Conservation (phyloP, 495 filamentous ascomycete species). For the Aspergillus wentii region DNA sequence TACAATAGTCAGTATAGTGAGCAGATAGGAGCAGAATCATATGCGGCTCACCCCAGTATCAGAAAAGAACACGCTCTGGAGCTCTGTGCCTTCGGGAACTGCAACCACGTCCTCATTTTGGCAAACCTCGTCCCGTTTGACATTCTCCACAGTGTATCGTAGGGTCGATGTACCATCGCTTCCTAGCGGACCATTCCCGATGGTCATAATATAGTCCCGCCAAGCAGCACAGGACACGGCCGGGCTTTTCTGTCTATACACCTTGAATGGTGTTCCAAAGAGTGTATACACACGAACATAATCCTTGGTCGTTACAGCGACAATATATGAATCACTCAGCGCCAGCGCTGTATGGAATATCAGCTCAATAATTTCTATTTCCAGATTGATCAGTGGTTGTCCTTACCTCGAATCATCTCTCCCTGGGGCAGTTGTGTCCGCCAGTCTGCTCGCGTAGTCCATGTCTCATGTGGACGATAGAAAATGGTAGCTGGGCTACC, state of each 20-base stretch:
- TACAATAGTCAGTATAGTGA: neutral
- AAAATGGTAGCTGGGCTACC: constrained; percentile 77
- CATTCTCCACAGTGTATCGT: constrained; percentile 85
- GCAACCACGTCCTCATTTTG: constrained; percentile 91
- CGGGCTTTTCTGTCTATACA: constrained; percentile 89
- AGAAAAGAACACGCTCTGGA: constrained; percentile 87
- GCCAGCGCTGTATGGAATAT: constrained; percentile 59
- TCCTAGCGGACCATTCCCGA: constrained; percentile 85
- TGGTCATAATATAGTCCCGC: constrained; percentile 88
- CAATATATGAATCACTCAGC: constrained; percentile 86
- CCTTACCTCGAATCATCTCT: constrained; percentile 62
- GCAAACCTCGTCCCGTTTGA: constrained; percentile 86
- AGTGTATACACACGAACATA: constrained; percentile 92
- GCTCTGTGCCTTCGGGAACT: constrained; percentile 60
- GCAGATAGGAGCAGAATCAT: neutral
- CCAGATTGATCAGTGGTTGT: neutral
- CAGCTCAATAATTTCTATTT: constrained; percentile 1
- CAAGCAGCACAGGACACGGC: constrained; percentile 89
- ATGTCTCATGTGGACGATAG: constrained; percentile 94
- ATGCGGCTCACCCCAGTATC: constrained; percentile 67
- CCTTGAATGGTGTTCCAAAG: constrained; percentile 80
- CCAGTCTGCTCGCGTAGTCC: constrained; percentile 90
- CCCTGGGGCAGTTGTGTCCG: constrained; percentile 74
- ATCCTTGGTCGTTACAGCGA: constrained; percentile 75
- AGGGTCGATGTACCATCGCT: constrained; percentile 68